Evolutionary conservation across 2,329 filamentous ascomycete genomes (phyloP).

Genomic region (Aspergillus japonicus): DNA sequence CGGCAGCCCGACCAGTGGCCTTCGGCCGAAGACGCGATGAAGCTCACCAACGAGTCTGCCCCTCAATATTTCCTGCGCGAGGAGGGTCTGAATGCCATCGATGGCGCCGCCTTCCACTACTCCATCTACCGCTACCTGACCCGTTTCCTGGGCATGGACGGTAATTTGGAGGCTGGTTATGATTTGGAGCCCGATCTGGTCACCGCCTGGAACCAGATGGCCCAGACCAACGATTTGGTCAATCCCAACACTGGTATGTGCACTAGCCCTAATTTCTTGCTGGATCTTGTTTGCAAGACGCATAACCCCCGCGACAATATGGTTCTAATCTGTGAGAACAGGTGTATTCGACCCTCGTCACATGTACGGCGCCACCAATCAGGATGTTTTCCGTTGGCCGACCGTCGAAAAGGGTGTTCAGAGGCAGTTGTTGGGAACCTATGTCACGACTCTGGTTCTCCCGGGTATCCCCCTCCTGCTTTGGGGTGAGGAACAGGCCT

Average conservation of each 20-base stretch:
- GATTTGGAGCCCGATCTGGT: constrained; percentile 56
- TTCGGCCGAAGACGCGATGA: constrained; percentile 47
- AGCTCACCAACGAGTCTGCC: constrained; percentile 44
- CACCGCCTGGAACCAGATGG: constrained; percentile 54
- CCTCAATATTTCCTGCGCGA: constrained; percentile 53
- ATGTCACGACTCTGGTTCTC: constrained; percentile 57
- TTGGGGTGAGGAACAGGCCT: constrained; percentile 65
- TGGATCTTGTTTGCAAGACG: too few relatives aligned
- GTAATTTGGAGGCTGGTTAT: constrained; percentile 52
- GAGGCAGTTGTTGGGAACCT: constrained; percentile 56
- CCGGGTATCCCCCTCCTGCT: constrained; percentile 61
- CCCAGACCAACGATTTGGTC: constrained; percentile 58
- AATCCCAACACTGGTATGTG: constrained; percentile 55
- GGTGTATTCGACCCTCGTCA: constrained; percentile 59
- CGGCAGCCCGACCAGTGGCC: constrained; percentile 54
- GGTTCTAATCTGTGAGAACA: neutral
- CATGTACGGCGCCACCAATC: constrained; percentile 63
- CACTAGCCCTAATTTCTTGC: neutral
- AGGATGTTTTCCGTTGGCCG: constrained; percentile 65
- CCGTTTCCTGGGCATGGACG: constrained; percentile 59
- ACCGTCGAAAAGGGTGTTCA: constrained; percentile 56
- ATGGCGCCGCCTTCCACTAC: constrained; percentile 62
- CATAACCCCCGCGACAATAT: too few relatives aligned
- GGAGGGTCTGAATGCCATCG: constrained; percentile 53
- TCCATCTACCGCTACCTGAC: constrained; percentile 59